phyloP scores from a whole-genome alignment of 495 filamentous ascomycete genomes.

The Saxispiralis lemnorum region DNA sequence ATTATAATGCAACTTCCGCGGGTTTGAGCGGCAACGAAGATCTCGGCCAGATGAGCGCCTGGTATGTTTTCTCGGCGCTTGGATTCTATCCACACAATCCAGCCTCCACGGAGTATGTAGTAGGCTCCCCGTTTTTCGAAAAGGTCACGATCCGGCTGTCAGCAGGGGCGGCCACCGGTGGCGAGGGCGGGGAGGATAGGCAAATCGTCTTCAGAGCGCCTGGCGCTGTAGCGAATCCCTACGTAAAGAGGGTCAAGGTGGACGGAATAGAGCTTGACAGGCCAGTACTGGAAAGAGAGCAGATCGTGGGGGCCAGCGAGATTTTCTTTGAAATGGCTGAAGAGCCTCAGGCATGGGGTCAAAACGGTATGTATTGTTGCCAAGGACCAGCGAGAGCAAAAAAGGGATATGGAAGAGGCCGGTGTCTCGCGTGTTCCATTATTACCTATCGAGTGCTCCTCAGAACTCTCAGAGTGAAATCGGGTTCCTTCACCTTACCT shows the following conservation, averaged over 20 bases:
- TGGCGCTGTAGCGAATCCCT: slow-evolving; percentile 9
- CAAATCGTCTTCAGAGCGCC: slow-evolving; percentile 7
- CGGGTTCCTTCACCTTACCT: too few species aligned
- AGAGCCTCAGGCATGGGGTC: slow-evolving; percentile 8
- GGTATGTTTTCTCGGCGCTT: slow-evolving; percentile 13
- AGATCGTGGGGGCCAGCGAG: slow-evolving; percentile 7
- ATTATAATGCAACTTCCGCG: slow-evolving; percentile 14
- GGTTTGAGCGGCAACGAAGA: slow-evolving; percentile 13
- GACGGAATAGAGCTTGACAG: slow-evolving; percentile 9
- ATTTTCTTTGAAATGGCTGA: slow-evolving; percentile 15
- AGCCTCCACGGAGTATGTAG: slow-evolving; percentile 10
- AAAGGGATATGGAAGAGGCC: too few species aligned
- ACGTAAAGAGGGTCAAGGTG: slow-evolving; percentile 12
- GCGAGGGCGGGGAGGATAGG: slow-evolving; percentile 6
- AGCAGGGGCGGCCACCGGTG: slow-evolving; percentile 10
- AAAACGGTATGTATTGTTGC: not conserved
- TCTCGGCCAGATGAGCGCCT: slow-evolving; percentile 15
- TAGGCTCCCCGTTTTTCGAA: slow-evolving; percentile 14
- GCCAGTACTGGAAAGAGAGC: slow-evolving; percentile 8
- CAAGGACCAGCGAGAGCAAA: too few species aligned
- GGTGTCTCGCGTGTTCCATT: too few species aligned
- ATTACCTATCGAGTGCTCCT: too few species aligned
- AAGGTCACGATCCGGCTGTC: slow-evolving; percentile 9
- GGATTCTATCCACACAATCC: slow-evolving; percentile 16
- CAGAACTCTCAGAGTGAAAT: too few species aligned